Percentiles rank a stretch among this genome's conserved stretches.
phyloP scores from a whole-genome alignment of 345 rosid genomes.

The Cardamine occulta region DNA sequence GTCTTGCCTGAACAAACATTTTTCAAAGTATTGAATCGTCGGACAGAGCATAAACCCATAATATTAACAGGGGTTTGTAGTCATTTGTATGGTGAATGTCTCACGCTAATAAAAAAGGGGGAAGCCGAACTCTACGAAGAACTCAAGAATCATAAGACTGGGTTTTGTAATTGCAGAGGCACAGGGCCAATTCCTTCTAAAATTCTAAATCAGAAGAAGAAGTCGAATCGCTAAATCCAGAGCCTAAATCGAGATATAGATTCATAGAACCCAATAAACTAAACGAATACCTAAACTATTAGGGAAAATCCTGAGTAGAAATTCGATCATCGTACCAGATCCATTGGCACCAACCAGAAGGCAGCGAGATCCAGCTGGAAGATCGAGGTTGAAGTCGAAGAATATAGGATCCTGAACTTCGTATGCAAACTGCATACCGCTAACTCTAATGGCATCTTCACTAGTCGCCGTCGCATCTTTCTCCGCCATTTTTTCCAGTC shows the following conservation, averaged over 20 bases:
- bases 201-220: neutral
- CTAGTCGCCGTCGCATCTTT: conserved; percentile 13
- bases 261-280: neutral
- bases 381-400: conserved; percentile 65
- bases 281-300: neutral
- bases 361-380: conserved; percentile 81
- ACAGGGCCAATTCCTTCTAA: neutral
- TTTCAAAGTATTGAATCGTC: neutral
- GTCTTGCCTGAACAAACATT: conserved; percentile 66
- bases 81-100: neutral
- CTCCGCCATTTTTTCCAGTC: conserved; percentile 47
- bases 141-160: neutral
- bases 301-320: neutral
- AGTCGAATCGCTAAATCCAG: neutral
- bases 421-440: conserved; percentile 83
- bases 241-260: conserved; percentile 8
- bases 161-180: neutral
- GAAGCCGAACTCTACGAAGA: neutral
- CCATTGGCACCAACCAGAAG: conserved; percentile 95
- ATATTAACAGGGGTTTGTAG: neutral
- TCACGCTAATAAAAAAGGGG: neutral
- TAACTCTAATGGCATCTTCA: conserved; percentile 56
- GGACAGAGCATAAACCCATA: neutral
- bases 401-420: conserved; percentile 66
- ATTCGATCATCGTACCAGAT: conserved; percentile 59